Conservation (phyloP, 169 alveolate genomes). For the Plasmodium gallinaceum region DNA sequence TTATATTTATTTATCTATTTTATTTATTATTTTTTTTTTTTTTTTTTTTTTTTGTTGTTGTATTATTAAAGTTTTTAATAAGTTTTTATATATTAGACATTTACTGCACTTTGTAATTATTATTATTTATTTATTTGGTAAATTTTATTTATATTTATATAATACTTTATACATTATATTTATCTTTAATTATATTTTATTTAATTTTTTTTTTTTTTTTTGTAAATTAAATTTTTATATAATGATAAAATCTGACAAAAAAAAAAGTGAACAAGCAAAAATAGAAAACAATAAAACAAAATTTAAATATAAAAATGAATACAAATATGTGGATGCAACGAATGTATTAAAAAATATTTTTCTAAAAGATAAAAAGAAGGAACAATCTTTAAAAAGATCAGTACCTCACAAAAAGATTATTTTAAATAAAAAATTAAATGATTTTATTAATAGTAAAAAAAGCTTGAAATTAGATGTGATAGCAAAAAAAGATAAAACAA, state of each 20-base stretch:
- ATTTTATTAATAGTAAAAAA: constrained; percentile 27
- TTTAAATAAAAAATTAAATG: constrained; percentile 37
- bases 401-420: constrained; percentile 26
- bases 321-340: constrained; percentile 70
- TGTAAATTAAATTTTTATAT: background rate
- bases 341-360: constrained; percentile 63
- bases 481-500: constrained; percentile 23
- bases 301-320: constrained; percentile 60
- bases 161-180: background rate
- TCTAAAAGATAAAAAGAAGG: constrained; percentile 59
- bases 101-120: background rate
- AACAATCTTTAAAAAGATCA: constrained; percentile 22
- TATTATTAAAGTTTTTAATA: background rate
- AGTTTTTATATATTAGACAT: background rate
- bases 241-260: constrained; percentile 40
- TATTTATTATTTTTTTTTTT: constrained; percentile 1
- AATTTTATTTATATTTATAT: background rate
- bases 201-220: background rate
- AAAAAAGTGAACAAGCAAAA: constrained; percentile 39
- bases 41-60: background rate
- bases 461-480: background rate
- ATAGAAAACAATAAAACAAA: constrained; percentile 22
- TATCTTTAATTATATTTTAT: background rate
- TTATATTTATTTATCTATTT: no score
- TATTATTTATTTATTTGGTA: background rate